Evolutionary conservation across 208 protist species (phyloP).

Genomic region (Eutreptiella sp.): DNA sequence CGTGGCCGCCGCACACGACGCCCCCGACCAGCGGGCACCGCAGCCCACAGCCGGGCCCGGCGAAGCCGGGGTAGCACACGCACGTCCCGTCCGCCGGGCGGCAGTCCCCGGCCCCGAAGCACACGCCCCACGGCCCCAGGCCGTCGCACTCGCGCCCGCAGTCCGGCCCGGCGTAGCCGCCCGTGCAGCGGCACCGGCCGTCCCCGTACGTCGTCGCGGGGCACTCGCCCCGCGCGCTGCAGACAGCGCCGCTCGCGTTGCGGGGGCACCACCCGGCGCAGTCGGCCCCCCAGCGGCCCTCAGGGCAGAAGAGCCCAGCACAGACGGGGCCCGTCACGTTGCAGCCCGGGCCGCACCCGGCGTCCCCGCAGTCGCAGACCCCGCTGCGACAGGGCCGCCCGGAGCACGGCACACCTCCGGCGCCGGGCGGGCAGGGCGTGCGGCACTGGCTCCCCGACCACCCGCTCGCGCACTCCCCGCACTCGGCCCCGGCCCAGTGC

Average conservation of each 20-base stretch:
- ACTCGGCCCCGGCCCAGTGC: constrained; percentile 5
- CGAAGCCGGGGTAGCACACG: background rate
- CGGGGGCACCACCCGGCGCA: background rate
- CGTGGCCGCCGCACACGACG: background rate
- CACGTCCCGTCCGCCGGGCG: background rate
- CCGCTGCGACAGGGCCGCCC: no score
- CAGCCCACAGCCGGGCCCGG: background rate
- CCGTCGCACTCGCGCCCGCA: background rate
- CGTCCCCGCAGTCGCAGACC: no score
- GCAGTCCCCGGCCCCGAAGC: background rate
- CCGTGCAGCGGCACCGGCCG: no score
- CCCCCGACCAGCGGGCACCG: background rate
- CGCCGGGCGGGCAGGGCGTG: background rate
- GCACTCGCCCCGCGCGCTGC: no score
- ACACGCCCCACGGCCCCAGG: no score
- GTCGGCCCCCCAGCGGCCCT: background rate
- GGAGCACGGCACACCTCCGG: no score
- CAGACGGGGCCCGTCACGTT: background rate
- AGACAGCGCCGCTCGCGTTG: no score
- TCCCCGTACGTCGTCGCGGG: no score
- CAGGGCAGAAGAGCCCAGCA: background rate
- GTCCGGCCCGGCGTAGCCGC: background rate
- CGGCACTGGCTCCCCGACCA: constrained; percentile 10
- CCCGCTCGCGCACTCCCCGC: background rate
- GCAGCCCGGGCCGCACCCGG: background rate